Base-by-base conservation (phyloP, 345 rosid species). In the Firmiana major region DNA sequence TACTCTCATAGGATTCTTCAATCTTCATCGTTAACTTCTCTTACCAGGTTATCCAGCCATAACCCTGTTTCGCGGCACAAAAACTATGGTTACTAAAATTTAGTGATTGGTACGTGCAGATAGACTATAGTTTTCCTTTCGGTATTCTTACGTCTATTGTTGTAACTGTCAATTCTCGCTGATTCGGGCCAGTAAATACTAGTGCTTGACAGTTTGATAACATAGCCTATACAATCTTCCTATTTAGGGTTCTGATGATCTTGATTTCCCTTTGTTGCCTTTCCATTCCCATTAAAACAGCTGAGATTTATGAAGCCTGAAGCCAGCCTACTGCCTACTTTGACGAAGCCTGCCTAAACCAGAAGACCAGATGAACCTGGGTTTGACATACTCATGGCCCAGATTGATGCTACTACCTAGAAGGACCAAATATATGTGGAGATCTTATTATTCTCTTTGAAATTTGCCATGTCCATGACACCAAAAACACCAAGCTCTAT, bases 301-400 rank as follows among this genome's bases (percentile, higher is more conserved):
- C 97, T 86, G 92, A 89, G 85, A 87, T 87, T 84, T 85, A 84
- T 82, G 98, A 88, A 87, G 97, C 98, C 97, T 85, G 98, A 92
- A 85, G 98, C 94, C 89, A 81, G 91, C 86, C 92, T 85, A 86
- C 90, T 79, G 90, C 86, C 90, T 77, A 89, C 84, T 84, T 87
- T 86, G 89, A 86, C 87, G 97, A 90, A 87, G 97, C 95, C 91
- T 85, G 94, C 89, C 93, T 85, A 86, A 90, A 86, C 91, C 79
- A 75, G 99, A 94, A 90, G 99, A 94, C 92, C 91, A 78, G 91
- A 89, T 90, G 94, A 90, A 90, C 97, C 88, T 84, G 89, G 80
- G 77, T 81, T 84, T 88, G 90, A 80, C 89, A 85, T 76, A 78
- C 80, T 82, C 88, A 80, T 90, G 89, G 90, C 91, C 93, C 79